phyloP scores from a whole-genome alignment of 2,329 filamentous ascomycete species.

The Dissoconium aciculare region DNA sequence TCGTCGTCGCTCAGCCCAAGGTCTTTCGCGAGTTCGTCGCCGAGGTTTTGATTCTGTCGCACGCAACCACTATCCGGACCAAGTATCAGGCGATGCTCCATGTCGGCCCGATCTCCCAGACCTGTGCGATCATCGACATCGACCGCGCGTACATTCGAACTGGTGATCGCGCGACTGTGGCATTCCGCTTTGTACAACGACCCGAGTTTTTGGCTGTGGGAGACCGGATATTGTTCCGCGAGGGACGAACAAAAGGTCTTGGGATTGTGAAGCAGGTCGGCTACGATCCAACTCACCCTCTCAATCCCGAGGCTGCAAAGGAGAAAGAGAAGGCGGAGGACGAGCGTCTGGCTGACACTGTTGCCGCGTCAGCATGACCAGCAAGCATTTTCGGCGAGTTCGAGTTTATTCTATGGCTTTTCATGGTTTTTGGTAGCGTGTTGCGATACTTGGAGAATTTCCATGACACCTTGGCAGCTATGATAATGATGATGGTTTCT shows the following conservation, averaged over 20 bases:
- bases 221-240: slow-evolving; percentile 80
- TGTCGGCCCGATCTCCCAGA: slow-evolving; percentile 87
- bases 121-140: slow-evolving; percentile 92
- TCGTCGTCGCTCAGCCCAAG: slow-evolving; percentile 31
- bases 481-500: too few relatives aligned
- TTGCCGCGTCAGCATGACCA: background rate
- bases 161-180: slow-evolving; percentile 83
- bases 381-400: too few relatives aligned
- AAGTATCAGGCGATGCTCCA: slow-evolving; percentile 98
- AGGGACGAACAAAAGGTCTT: slow-evolving; percentile 86
- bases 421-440: too few relatives aligned
- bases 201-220: slow-evolving; percentile 85
- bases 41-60: slow-evolving; percentile 83
- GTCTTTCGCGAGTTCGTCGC: slow-evolving; percentile 40
- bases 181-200: slow-evolving; percentile 85
- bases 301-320: slow-evolving; percentile 26
- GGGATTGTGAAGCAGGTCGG: slow-evolving; percentile 87
- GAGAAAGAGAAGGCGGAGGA: slow-evolving; percentile 8
- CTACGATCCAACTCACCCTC: slow-evolving; percentile 52
- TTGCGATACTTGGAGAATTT: too few relatives aligned
- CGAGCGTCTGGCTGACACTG: slow-evolving; percentile 1
- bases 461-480: too few relatives aligned
- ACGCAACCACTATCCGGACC: slow-evolving; percentile 91
- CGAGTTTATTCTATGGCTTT: too few relatives aligned
- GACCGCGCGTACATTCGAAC: slow-evolving; percentile 91